Percentiles rank a stretch among this genome's conserved stretches.
phyloP scores from a whole-genome alignment of 805 yeast species.

The Saccharomycopsis sp. region DNA sequence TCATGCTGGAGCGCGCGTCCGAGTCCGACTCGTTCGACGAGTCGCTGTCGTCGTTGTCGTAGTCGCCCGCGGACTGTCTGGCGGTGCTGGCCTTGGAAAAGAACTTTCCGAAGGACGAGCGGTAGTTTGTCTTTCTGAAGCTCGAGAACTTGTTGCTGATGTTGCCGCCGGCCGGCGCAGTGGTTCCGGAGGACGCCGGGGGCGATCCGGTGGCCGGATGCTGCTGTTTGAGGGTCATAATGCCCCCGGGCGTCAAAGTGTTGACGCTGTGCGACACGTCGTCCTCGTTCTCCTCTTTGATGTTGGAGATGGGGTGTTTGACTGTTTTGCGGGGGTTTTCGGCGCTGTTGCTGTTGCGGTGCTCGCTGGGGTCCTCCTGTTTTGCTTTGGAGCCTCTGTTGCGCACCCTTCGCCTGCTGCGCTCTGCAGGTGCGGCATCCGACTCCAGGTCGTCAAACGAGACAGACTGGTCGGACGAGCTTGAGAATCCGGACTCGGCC shows the following conservation, averaged over 20 bases:
- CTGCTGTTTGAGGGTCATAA: not conserved
- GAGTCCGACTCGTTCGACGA: conserved; percentile 1
- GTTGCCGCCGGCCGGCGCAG: not conserved
- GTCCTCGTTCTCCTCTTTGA: conserved; percentile 18
- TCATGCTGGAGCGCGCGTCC: not conserved
- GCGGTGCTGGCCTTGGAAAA: conserved; percentile 9
- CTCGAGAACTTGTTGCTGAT: conserved; percentile 12
- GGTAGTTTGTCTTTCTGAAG: conserved; percentile 13
- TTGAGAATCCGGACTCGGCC: not conserved
- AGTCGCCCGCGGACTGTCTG: conserved; percentile 1
- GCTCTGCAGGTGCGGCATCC: not conserved
- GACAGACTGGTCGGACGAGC: not conserved
- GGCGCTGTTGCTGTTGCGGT: not conserved
- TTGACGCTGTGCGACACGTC: conserved; percentile 6
- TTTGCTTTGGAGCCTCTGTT: not conserved
- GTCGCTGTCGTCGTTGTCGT: conserved; percentile 18
- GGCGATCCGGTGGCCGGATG: not conserved
- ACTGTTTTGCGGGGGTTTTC: not conserved
- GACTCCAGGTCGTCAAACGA: not conserved
- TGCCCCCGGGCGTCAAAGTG: conserved; percentile 1
- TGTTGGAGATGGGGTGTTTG: conserved; percentile 13
- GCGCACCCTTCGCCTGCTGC: not conserved
- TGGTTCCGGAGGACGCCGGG: not conserved
- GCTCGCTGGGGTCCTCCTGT: not conserved
- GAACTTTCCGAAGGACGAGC: conserved; percentile 18